These are phyloP conservation scores for Microcyclospora tardicrescens DNA, from an alignment of 2,329 filamentous ascomycete species.

Conservation along the genomic window DNA sequence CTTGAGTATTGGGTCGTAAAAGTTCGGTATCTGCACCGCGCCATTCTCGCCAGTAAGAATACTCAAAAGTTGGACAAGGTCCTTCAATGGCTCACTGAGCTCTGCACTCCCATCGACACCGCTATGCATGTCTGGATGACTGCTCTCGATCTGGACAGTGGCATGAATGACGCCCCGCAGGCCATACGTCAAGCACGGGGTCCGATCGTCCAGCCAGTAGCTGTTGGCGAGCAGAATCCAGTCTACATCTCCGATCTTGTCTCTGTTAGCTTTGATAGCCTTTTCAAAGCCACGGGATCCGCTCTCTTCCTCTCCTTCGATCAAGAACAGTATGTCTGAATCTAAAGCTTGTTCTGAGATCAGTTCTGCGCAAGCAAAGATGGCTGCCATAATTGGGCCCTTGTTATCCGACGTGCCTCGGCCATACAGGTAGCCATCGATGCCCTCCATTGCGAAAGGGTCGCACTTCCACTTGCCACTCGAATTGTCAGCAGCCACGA, in stretches of 20 bases:
- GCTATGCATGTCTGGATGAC: slow-evolving; percentile 79
- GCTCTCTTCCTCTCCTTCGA: slow-evolving; percentile 93
- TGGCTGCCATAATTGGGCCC: slow-evolving; percentile 81
- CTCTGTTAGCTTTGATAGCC: slow-evolving; percentile 66
- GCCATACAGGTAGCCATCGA: slow-evolving; percentile 87
- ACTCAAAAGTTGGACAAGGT: slow-evolving; percentile 70
- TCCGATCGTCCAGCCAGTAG: slow-evolving; percentile 95
- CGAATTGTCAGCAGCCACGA: slow-evolving; percentile 77
- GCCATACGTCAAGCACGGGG: slow-evolving; percentile 90
- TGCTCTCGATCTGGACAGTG: slow-evolving; percentile 75
- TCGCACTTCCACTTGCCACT: slow-evolving; percentile 74
- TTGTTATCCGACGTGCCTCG: slow-evolving; percentile 98
- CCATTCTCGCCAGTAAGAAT: slow-evolving; percentile 73
- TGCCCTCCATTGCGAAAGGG: slow-evolving; percentile 77
- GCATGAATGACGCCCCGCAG: slow-evolving; percentile 88
- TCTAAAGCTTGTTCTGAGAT: slow-evolving; percentile 70
- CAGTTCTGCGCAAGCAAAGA: slow-evolving; percentile 86
- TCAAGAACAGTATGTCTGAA: slow-evolving; percentile 83
- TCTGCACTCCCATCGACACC: slow-evolving; percentile 91
- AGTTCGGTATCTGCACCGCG: slow-evolving; percentile 69
- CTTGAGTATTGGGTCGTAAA: slow-evolving; percentile 73
- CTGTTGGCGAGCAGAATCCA: slow-evolving; percentile 94
- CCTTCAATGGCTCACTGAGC: slow-evolving; percentile 82
- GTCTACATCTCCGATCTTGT: slow-evolving; percentile 77
- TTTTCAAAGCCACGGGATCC: slow-evolving; percentile 84